Evolutionary conservation across 2,329 filamentous ascomycete species (phyloP).

Genomic region (Alternaria conjuncta): DNA sequence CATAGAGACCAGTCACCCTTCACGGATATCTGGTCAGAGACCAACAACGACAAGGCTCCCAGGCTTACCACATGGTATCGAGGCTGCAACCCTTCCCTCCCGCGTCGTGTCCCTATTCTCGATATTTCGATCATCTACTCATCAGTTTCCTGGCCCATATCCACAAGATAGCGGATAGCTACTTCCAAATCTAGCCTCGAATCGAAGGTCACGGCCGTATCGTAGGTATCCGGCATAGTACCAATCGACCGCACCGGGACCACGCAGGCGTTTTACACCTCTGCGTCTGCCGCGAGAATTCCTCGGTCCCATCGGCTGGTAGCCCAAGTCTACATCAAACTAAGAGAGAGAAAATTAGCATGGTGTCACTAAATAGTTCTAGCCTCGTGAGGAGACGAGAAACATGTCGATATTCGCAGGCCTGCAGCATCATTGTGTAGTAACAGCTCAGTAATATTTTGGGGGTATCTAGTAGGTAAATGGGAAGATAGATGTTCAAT

Average conservation of each 20-base stretch:
- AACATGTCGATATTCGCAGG: neutral
- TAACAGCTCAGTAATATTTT: neutral
- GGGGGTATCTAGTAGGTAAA: slow-evolving; percentile 12
- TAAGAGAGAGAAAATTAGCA: neutral
- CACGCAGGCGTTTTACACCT: neutral
- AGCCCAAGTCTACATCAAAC: neutral
- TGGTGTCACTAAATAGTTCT: neutral
- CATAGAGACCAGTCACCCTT: neutral
- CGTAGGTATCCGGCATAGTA: neutral
- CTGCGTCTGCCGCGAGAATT: neutral
- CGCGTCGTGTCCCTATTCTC: neutral
- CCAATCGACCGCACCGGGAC: neutral
- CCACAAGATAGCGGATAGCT: neutral
- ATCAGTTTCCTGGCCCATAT: neutral
- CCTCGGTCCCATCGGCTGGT: neutral
- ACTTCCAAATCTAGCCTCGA: neutral
- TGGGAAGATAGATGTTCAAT: neutral
- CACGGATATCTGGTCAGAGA: neutral
- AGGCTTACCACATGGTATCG: neutral
- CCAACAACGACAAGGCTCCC: neutral
- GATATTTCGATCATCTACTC: neutral
- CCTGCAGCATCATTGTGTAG: neutral
- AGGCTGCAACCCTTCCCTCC: neutral
- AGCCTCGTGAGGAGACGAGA: neutral
- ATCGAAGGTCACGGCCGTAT: neutral